phyloP scores from a whole-genome alignment of 1,139 yeast genomes.

The Sugiyamaella sp. region DNA sequence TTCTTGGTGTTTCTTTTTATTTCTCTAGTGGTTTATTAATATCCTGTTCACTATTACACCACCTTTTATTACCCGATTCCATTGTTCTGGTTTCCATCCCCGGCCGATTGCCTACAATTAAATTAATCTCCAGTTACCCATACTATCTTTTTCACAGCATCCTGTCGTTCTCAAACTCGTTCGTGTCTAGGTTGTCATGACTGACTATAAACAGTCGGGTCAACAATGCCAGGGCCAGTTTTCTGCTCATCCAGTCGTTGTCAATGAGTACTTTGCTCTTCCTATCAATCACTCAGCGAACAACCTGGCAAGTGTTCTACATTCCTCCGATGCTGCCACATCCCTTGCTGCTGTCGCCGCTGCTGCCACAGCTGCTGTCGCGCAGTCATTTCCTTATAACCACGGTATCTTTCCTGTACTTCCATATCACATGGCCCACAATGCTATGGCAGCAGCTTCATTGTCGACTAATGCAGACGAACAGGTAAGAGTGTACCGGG shows the following conservation, averaged over 20 bases:
- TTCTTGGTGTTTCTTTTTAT: neutral
- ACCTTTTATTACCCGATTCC: neutral
- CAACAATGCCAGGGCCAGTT: neutral
- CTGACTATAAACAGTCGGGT: neutral
- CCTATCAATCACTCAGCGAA: neutral
- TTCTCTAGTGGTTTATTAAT: neutral
- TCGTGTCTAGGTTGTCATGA: neutral
- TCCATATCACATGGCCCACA: neutral
- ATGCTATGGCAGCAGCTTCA: neutral
- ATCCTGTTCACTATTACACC: neutral
- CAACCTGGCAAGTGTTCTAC: neutral
- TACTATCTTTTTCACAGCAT: neutral
- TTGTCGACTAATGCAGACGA: neutral
- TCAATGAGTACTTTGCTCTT: conserved; percentile 5
- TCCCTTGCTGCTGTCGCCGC: conserved; percentile 6
- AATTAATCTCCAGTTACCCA: no score
- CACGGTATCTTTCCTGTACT: neutral
- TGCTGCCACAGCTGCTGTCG: conserved; percentile 3
- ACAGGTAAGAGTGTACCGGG: neutral
- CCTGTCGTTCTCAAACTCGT: neutral
- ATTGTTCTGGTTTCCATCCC: neutral
- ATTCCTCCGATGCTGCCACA: neutral
- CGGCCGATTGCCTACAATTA: neutral
- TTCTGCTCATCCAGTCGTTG: neutral
- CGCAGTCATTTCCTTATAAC: neutral